Percentiles rank a stretch among this genome's conserved stretches.
These are phyloP conservation scores for Leccinum truebloodii DNA, from an alignment of 768 basidiomycete genomes.

Conservation along the genomic window DNA sequence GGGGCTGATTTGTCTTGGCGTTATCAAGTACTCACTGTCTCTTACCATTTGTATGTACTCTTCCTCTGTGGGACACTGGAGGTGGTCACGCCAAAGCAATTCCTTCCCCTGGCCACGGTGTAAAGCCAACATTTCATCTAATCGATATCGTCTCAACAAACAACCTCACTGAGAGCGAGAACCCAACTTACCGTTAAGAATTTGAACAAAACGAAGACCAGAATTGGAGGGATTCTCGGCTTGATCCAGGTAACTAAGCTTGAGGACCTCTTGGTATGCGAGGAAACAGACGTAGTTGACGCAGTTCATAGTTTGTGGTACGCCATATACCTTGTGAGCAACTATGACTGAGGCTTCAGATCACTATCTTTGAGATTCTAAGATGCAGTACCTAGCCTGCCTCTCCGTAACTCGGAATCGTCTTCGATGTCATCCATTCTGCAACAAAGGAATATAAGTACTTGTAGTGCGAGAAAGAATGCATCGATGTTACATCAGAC, in stretches of 20 bases:
- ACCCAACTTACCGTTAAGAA: conserved; percentile 65
- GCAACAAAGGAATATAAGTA: conserved; percentile 6
- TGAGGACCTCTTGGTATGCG: conserved; percentile 81
- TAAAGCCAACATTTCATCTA: conserved; percentile 73
- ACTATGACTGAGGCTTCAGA: conserved; percentile 44
- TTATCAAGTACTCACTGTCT: conserved; percentile 60
- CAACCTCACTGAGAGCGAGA: neutral
- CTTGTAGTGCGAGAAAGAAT: neutral
- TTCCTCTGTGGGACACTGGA: conserved; percentile 90
- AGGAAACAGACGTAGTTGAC: conserved; percentile 98
- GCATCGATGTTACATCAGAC: conserved; percentile 67
- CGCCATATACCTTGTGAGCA: conserved; percentile 95
- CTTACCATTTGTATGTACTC: conserved; percentile 96
- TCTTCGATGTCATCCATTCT: conserved; percentile 97
- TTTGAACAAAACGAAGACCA: conserved; percentile 56
- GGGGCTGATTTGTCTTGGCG: neutral
- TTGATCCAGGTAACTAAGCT: conserved; percentile 12
- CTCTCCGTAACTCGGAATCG: conserved; percentile 81
- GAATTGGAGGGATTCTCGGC: conserved; percentile 15
- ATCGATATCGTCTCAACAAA: neutral
- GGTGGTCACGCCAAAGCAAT: conserved; percentile 87
- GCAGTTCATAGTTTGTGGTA: conserved; percentile 95
- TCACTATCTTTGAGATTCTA: neutral
- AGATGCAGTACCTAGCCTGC: conserved; percentile 67
- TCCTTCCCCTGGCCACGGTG: conserved; percentile 95